Evolutionary conservation across 257 asterid genomes (phyloP).

Genomic region (Craterostigma plantagineum): DNA sequence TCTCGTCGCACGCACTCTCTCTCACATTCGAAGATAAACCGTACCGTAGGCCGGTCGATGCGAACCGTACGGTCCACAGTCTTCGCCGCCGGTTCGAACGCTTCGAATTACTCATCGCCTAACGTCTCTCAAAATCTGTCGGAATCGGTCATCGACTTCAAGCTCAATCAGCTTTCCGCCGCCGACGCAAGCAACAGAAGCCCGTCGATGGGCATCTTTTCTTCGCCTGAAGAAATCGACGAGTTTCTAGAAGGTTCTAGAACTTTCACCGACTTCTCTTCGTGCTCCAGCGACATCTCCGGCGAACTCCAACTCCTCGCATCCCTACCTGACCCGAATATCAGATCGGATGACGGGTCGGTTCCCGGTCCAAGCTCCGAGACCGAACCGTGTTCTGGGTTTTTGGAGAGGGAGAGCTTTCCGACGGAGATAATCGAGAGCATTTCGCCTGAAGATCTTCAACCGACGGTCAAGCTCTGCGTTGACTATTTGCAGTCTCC

Average conservation of each 20-base stretch:
- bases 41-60: constrained; percentile 50
- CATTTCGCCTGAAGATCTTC: constrained; percentile 82
- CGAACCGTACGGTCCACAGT: constrained; percentile 47
- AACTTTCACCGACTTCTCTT: constrained; percentile 69
- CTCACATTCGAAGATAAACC: constrained; percentile 30
- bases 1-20: constrained; percentile 52
- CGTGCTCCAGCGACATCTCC: constrained; percentile 80
- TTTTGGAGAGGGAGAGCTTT: constrained; percentile 52
- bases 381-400: constrained; percentile 65
- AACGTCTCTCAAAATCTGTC: constrained; percentile 35
- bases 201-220: constrained; percentile 4
- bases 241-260: constrained; percentile 41
- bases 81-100: constrained; percentile 24
- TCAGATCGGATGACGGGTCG: constrained; percentile 5
- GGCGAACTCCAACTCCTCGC: constrained; percentile 88
- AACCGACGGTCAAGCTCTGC: constrained; percentile 73
- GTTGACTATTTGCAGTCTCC: constrained; percentile 51
- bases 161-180: constrained; percentile 48
- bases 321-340: constrained; percentile 24
- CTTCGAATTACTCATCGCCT: constrained; percentile 12
- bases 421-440: constrained; percentile 76
- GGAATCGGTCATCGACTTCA: constrained; percentile 60
- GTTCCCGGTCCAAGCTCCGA: constrained; percentile 44
- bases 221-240: constrained; percentile 18
- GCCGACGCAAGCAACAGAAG: constrained; percentile 18